Evolutionary conservation across 2,329 filamentous ascomycete species (phyloP).

Genomic region (Pezizomycotina sp.): DNA sequence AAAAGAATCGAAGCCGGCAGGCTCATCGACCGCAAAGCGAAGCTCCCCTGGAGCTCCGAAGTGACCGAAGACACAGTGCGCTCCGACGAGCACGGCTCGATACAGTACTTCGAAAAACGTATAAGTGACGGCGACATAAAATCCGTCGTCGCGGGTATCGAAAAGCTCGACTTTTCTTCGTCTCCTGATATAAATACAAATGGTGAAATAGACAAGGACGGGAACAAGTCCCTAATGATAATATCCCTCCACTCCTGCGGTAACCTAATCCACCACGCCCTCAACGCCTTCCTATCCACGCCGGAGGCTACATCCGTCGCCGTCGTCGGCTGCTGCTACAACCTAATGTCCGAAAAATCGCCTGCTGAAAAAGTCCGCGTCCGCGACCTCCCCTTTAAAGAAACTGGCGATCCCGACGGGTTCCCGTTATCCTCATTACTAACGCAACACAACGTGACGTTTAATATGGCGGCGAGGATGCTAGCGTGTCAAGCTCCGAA

Average conservation of each 20-base stretch:
- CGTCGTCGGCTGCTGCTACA: conserved; percentile 97
- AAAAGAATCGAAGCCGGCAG: conserved; percentile 76
- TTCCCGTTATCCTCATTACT: conserved; percentile 66
- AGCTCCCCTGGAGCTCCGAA: conserved; percentile 17
- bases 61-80: conserved; percentile 15
- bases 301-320: conserved; percentile 74
- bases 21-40: conserved; percentile 48
- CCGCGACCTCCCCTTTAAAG: too few species aligned
- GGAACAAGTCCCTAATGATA: conserved; percentile 47
- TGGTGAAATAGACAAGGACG: conserved; percentile 24
- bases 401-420: conserved; percentile 67
- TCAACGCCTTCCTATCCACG: conserved; percentile 72
- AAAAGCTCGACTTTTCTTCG: too few species aligned
- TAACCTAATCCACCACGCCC: conserved; percentile 87
- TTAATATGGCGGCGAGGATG: conserved; percentile 94
- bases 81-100: too few species aligned
- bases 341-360: conserved; percentile 75
- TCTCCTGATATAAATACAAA: conserved; percentile 18
- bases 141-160: conserved; percentile 25
- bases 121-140: conserved; percentile 26
- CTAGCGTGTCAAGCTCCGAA: conserved; percentile 92
- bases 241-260: conserved; percentile 95
- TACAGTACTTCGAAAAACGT: conserved; percentile 66
- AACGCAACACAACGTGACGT: conserved; percentile 46
- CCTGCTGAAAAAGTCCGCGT: conserved; percentile 29